Conservation (phyloP, 345 rosid genomes). For the Diplotaxis tenuifolia region DNA sequence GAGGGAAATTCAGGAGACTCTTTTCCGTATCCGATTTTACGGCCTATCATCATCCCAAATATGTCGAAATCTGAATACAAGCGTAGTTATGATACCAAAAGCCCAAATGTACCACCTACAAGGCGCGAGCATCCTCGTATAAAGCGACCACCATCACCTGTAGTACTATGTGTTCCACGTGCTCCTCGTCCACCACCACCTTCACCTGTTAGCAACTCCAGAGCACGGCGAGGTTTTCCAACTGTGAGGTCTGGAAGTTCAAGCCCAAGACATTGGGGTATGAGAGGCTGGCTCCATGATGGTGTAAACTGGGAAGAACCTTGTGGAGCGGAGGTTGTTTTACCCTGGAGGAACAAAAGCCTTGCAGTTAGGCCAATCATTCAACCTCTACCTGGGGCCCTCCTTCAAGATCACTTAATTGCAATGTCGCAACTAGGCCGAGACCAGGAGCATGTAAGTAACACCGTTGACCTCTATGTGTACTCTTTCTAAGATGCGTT, state of each 20-base stretch:
- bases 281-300: conserved; percentile 83
- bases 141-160: conserved; percentile 95
- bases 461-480: conserved; percentile 16
- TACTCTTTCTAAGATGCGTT: conserved; percentile 26
- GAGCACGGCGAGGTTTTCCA: conserved; percentile 87
- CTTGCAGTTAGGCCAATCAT: conserved; percentile 68
- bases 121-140: conserved; percentile 82
- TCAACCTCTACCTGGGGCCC: conserved; percentile 83
- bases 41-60: conserved; percentile 89
- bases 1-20: conserved; percentile 76
- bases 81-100: conserved; percentile 62
- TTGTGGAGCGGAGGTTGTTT: conserved; percentile 89
- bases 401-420: conserved; percentile 81
- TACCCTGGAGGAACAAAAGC: conserved; percentile 93
- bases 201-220: conserved; percentile 82
- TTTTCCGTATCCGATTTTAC: conserved; percentile 77
- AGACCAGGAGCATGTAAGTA: conserved; percentile 91
- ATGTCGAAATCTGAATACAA: conserved; percentile 68
- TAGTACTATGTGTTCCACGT: conserved; percentile 91
- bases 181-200: conserved; percentile 97
- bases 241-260: conserved; percentile 99
- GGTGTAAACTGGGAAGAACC: conserved; percentile 69
- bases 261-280: conserved; percentile 97
- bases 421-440: conserved; percentile 87
- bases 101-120: conserved; percentile 74